Conservation (phyloP, 2,329 filamentous ascomycete species). For the Cryphonectria carpinicola region DNA sequence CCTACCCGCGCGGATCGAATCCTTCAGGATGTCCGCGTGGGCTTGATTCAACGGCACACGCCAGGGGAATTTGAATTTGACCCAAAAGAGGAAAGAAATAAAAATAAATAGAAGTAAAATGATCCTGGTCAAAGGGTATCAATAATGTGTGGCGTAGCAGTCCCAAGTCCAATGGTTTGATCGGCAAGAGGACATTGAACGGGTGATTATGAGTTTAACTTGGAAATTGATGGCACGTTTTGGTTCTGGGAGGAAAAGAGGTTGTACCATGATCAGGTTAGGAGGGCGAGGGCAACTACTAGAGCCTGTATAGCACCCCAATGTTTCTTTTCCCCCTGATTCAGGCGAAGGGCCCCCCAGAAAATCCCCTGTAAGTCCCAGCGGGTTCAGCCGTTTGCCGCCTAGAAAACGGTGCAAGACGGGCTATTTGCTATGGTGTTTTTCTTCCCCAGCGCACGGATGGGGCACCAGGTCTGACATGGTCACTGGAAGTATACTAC, state of each 20-base stretch:
- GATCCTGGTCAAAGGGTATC: background rate
- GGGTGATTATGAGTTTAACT: too few species aligned
- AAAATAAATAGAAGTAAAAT: background rate
- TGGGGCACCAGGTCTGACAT: conserved; percentile 18
- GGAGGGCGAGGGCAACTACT: background rate
- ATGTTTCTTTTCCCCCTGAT: background rate
- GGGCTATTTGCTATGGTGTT: conserved; percentile 7
- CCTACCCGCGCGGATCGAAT: background rate
- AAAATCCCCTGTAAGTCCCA: conserved; percentile 1
- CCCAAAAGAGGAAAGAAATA: background rate
- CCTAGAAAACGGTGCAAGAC: background rate
- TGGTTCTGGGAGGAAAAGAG: too few species aligned
- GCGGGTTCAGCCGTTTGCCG: conserved; percentile 22
- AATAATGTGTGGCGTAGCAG: background rate
- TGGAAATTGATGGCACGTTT: too few species aligned
- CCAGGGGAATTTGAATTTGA: background rate
- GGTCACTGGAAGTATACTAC: background rate
- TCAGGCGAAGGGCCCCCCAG: background rate
- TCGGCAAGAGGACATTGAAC: background rate
- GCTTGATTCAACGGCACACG: background rate
- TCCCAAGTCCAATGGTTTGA: background rate
- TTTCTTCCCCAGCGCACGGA: conserved; percentile 18
- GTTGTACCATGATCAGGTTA: background rate
- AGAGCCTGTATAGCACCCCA: background rate
- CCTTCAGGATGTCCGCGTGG: background rate